Conservation (phyloP, 352 stramenopile species). For the Phytophthora idaei region DNA sequence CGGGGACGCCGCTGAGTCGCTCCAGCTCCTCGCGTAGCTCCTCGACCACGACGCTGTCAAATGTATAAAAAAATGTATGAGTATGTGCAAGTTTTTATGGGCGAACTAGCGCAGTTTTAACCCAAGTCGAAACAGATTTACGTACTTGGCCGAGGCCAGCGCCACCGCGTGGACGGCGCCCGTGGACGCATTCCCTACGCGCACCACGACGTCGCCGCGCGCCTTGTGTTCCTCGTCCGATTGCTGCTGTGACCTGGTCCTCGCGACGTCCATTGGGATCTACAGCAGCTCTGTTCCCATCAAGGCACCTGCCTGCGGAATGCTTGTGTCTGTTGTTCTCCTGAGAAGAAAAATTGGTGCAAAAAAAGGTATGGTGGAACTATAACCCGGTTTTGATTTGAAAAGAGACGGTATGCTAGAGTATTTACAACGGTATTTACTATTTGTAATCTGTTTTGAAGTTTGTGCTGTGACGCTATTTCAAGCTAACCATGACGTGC, state of each 20-base stretch:
- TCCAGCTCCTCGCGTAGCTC: slow-evolving; percentile 72
- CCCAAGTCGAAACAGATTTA: slow-evolving; percentile 19
- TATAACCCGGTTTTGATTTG: slow-evolving; percentile 3
- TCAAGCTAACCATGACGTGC: neutral
- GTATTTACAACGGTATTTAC: neutral
- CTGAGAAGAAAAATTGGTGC: slow-evolving; percentile 15
- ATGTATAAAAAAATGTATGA: slow-evolving; percentile 15
- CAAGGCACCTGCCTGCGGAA: slow-evolving; percentile 35
- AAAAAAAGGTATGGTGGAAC: slow-evolving; percentile 15
- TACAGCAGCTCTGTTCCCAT: slow-evolving; percentile 40
- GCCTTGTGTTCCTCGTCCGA: slow-evolving; percentile 34
- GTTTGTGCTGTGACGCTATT: neutral
- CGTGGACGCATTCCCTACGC: slow-evolving; percentile 55
- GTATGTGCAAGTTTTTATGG: slow-evolving; percentile 17
- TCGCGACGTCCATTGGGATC: slow-evolving; percentile 33
- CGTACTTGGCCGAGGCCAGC: slow-evolving; percentile 57
- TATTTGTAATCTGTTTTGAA: neutral
- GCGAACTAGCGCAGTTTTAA: slow-evolving; percentile 14
- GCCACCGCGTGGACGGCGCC: slow-evolving; percentile 44
- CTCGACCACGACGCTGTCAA: slow-evolving; percentile 61
- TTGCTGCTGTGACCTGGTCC: slow-evolving; percentile 26
- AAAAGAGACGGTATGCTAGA: neutral
- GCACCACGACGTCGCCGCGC: slow-evolving; percentile 35
- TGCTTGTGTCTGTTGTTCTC: slow-evolving; percentile 24
- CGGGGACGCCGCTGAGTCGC: slow-evolving; percentile 60